phyloP scores from a whole-genome alignment of 2,329 filamentous ascomycete genomes.

The Alternaria infectoria region DNA sequence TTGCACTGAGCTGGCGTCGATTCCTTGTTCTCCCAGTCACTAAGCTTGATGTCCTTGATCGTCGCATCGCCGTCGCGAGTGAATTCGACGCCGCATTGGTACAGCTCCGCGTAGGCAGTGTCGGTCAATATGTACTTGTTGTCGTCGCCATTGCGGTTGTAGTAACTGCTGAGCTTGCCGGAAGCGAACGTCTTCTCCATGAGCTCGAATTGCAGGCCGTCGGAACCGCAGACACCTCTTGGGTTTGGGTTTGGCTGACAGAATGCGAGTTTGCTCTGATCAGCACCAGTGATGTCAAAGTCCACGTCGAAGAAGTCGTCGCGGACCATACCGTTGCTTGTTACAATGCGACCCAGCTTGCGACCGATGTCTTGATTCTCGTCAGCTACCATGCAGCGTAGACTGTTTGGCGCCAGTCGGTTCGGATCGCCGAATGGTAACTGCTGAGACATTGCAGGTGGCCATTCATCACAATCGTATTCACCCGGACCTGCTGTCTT shows the following conservation, averaged over 20 bases:
- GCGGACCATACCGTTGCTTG: not conserved
- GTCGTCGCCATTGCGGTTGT: conserved; percentile 4
- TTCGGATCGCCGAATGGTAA: not conserved
- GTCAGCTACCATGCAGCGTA: conserved; percentile 8
- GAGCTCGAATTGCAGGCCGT: conserved; percentile 13
- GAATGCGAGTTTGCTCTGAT: conserved; percentile 11
- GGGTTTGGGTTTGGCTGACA: conserved; percentile 3
- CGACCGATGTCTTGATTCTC: conserved; percentile 8
- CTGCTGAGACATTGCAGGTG: conserved; percentile 13
- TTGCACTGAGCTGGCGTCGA: not conserved
- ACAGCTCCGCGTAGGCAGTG: conserved; percentile 9
- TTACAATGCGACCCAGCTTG: not conserved
- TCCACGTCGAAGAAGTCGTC: conserved; percentile 10
- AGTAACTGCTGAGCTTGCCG: conserved; percentile 15
- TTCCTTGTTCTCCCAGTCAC: conserved; percentile 5
- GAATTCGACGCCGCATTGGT: conserved; percentile 15
- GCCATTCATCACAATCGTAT: conserved; percentile 19
- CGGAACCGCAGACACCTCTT: conserved; percentile 3
- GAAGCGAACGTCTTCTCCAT: not conserved
- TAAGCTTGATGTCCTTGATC: conserved; percentile 3
- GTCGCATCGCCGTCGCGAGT: conserved; percentile 4
- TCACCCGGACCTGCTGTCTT: not conserved
- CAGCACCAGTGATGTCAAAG: conserved; percentile 5
- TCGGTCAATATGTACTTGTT: conserved; percentile 11
- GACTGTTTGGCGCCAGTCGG: conserved; percentile 2